These are phyloP conservation scores for Tetrahymena elliotti DNA, from an alignment of 73 alveolate species.

Conservation along the genomic window DNA sequence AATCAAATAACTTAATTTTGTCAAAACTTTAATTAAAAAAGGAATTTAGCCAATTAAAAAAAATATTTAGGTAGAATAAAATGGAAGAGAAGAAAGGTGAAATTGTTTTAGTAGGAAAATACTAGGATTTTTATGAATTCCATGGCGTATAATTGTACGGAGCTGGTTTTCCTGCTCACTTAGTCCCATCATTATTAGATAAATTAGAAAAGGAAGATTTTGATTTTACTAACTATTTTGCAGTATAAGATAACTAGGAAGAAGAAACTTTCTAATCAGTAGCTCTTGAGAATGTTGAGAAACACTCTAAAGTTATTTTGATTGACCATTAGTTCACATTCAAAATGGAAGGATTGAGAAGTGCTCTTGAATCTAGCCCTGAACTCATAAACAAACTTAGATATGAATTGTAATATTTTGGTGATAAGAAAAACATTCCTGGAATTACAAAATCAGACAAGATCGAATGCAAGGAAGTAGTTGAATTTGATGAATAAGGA, in stretches of 20 bases:
- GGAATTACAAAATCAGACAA: constrained; percentile 1
- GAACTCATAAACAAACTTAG: constrained; percentile 25
- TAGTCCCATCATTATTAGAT: constrained; percentile 21
- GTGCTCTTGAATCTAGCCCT: constrained; percentile 45
- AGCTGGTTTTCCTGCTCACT: constrained; percentile 23
- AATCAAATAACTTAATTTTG: neutral
- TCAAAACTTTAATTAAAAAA: neutral
- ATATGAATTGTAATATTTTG: constrained; percentile 8
- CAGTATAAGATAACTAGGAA: constrained; percentile 67
- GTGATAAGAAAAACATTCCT: constrained; percentile 19
- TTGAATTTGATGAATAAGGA: constrained; percentile 45
- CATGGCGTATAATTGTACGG: constrained; percentile 36
- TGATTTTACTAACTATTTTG: constrained; percentile 73
- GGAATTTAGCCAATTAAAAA: neutral
- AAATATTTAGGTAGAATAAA: neutral
- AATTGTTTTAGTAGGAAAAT: neutral
- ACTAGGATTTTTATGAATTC: constrained; percentile 13
- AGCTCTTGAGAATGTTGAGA: constrained; percentile 36
- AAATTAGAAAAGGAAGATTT: constrained; percentile 69
- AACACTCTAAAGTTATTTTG: constrained; percentile 63
- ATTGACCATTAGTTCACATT: constrained; percentile 94
- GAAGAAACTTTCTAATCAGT: constrained; percentile 49
- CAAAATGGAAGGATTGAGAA: constrained; percentile 63
- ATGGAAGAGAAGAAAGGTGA: neutral
- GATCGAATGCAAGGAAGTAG: neutral